phyloP scores from a whole-genome alignment of 1,284 basidiomycete species.

The Grifola frondosa region DNA sequence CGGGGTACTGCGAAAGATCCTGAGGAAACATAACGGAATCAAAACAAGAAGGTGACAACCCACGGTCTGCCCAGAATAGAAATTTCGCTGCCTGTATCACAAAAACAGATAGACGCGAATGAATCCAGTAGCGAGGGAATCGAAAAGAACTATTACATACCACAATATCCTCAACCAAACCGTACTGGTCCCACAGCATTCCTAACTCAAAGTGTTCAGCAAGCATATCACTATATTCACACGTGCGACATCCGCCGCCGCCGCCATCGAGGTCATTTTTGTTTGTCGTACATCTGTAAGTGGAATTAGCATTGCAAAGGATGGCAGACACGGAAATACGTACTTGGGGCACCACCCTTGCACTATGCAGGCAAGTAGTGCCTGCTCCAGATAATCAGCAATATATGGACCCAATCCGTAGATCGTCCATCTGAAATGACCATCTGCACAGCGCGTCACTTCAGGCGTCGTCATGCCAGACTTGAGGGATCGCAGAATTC shows the following conservation, averaged over 20 bases:
- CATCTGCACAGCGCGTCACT: slow-evolving; percentile 7
- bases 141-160: slow-evolving; percentile 1
- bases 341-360: slow-evolving; percentile 14
- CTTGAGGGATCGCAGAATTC: slow-evolving; percentile 1
- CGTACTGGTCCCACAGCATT: slow-evolving; percentile 1
- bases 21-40: slow-evolving; percentile 6
- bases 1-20: slow-evolving; percentile 12
- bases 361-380: slow-evolving; percentile 7
- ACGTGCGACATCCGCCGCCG: not conserved
- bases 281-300: slow-evolving; percentile 9
- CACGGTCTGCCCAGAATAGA: too few relatives aligned
- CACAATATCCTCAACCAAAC: not conserved
- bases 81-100: too few relatives aligned
- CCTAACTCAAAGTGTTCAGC: not conserved
- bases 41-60: slow-evolving; percentile 1
- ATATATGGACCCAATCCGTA: slow-evolving; percentile 11
- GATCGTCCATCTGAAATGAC: slow-evolving; percentile 6
- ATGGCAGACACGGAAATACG: not conserved
- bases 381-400: slow-evolving; percentile 14
- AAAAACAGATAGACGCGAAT: slow-evolving; percentile 18
- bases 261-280: slow-evolving; percentile 12
- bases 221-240: not conserved
- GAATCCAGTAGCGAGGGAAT: too few relatives aligned
- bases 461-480: slow-evolving; percentile 8
- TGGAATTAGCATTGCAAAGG: not conserved